phyloP scores from a whole-genome alignment of 495 filamentous ascomycete genomes.

The Aspergillus avenaceus region DNA sequence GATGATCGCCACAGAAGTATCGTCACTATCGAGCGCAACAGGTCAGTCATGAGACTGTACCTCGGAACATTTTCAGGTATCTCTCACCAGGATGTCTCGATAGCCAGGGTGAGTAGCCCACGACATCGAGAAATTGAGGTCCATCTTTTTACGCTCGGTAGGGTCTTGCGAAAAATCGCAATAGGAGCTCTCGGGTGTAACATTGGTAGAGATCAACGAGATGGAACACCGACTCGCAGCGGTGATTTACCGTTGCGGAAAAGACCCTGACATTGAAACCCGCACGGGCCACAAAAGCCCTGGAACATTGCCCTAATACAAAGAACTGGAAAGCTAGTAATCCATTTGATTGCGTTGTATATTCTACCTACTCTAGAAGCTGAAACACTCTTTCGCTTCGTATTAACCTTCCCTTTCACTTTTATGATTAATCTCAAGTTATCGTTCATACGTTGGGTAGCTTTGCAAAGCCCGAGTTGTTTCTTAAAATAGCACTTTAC shows the following conservation, averaged over 20 bases:
- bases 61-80: background rate
- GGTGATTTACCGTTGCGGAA: conserved; percentile 12
- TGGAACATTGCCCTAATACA: conserved; percentile 7
- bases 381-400: too few relatives aligned
- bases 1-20: conserved; percentile 87
- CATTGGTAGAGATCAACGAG: conserved; percentile 19
- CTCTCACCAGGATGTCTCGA: conserved; percentile 82
- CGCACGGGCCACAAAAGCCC: conserved; percentile 31
- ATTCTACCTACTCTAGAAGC: too few relatives aligned
- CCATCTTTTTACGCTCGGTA: conserved; percentile 7
- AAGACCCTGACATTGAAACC: conserved; percentile 12
- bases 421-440: too few relatives aligned
- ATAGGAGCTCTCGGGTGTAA: conserved; percentile 18
- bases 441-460: too few relatives aligned
- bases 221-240: background rate
- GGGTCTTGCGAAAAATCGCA: conserved; percentile 19
- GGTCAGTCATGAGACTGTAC: conserved; percentile 3
- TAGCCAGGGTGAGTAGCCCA: conserved; percentile 70
- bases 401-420: too few relatives aligned
- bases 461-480: too few relatives aligned
- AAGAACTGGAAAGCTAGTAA: background rate
- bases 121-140: conserved; percentile 21
- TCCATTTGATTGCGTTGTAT: too few relatives aligned
- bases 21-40: conserved; percentile 57
- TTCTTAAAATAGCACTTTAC: too few relatives aligned